A percentile compares a stretch with the other conserved stretches of the same genome.
Evolutionary conservation across 2,329 filamentous ascomycete genomes (phyloP).

Genomic region (Talaromyces sp.): DNA sequence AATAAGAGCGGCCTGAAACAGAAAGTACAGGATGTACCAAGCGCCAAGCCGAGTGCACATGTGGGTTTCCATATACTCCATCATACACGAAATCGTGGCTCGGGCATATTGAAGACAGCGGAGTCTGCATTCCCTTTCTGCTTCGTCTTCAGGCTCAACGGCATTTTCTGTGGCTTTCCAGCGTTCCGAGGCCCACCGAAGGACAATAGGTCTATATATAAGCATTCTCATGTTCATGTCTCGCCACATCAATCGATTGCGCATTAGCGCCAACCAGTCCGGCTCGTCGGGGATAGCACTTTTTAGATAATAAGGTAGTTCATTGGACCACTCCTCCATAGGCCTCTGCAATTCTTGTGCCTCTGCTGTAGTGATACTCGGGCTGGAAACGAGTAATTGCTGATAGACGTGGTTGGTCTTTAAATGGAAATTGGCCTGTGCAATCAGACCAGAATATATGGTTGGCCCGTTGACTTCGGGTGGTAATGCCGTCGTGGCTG

Average conservation of each 20-base stretch:
- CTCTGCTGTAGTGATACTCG: constrained; percentile 41
- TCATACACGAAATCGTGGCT: constrained; percentile 41
- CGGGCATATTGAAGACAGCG: constrained; percentile 42
- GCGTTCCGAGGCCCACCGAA: constrained; percentile 39
- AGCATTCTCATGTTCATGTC: constrained; percentile 45
- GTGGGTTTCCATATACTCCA: constrained; percentile 39
- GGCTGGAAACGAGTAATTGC: constrained; percentile 43
- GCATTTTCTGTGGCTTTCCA: constrained; percentile 30
- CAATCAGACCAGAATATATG: constrained; percentile 43
- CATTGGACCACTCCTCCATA: constrained; percentile 43
- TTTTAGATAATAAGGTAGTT: constrained; percentile 41
- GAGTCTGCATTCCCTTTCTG: constrained; percentile 37
- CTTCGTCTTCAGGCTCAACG: constrained; percentile 31
- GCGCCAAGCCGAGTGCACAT: constrained; percentile 40
- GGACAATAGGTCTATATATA: constrained; percentile 42
- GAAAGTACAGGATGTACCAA: constrained; percentile 46
- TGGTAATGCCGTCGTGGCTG: constrained; percentile 36
- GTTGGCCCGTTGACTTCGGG: constrained; percentile 38
- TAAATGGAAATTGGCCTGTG: constrained; percentile 43
- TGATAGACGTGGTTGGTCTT: constrained; percentile 45
- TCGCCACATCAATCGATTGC: constrained; percentile 42
- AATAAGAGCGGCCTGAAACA: constrained; percentile 46
- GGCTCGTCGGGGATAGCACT: constrained; percentile 32
- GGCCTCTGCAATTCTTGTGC: constrained; percentile 39
- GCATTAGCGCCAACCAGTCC: constrained; percentile 37